Evolutionary conservation across 345 rosid species (phyloP).

Genomic region (Conringia planisiliqua): DNA sequence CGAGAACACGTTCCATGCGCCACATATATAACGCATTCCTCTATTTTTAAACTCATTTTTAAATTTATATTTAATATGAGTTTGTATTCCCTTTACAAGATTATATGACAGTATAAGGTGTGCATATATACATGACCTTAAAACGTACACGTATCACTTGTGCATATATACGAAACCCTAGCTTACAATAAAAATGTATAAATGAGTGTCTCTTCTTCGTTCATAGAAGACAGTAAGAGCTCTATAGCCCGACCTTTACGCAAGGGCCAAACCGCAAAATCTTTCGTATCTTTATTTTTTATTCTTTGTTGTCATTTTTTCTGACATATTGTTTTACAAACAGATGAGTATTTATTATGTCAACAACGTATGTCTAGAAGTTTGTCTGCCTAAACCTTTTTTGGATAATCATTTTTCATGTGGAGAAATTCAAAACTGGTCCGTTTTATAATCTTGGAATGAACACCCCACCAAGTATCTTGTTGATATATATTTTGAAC

Average conservation of each 20-base stretch:
- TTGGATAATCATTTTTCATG: constrained; percentile 5
- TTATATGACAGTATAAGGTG: not conserved
- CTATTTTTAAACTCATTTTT: not conserved
- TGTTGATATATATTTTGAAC: not conserved
- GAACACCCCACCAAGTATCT: not conserved
- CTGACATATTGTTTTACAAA: constrained; percentile 8
- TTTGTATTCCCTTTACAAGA: not conserved
- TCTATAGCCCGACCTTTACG: constrained; percentile 15
- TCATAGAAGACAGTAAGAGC: constrained; percentile 17
- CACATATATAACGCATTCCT: constrained; percentile 13
- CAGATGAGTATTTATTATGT: constrained; percentile 14
- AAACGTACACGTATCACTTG: constrained; percentile 15
- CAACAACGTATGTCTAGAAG: constrained; percentile 14
- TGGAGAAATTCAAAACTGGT: not conserved
- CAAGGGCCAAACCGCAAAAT: constrained; percentile 34
- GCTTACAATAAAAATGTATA: not conserved
- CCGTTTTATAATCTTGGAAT: not conserved
- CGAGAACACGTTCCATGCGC: constrained; percentile 28
- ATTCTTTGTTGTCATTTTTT: constrained; percentile 6
- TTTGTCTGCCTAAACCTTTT: not conserved
- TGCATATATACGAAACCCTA: constrained; percentile 13
- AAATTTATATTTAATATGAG: not conserved
- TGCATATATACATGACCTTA: not conserved
- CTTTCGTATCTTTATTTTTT: constrained; percentile 19
- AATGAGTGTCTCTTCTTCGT: constrained; percentile 13